Evolutionary conservation across 2,329 filamentous ascomycete species (phyloP).

Genomic region (Didymella glomerata): DNA sequence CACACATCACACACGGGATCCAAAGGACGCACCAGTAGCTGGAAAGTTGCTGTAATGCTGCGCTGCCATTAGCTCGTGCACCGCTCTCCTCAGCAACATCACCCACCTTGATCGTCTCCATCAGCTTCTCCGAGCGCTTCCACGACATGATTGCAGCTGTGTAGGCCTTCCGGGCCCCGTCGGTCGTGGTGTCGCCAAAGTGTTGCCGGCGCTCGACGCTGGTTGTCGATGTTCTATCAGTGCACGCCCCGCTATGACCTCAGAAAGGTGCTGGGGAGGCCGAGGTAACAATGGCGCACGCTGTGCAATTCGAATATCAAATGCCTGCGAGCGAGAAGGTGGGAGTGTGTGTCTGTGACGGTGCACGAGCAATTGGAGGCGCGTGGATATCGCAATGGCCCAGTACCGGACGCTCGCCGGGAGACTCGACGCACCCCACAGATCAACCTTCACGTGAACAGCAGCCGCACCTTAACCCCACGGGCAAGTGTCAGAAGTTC

Average conservation of each 20-base stretch:
- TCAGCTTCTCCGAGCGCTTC: conserved; percentile 88
- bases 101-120: conserved; percentile 84
- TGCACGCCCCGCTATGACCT: conserved; percentile 20
- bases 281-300: conserved; percentile 15
- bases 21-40: conserved; percentile 88
- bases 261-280: conserved; percentile 2
- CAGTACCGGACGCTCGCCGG: conserved; percentile 7
- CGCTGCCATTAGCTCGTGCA: conserved; percentile 33
- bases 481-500: conserved; percentile 1
- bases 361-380: conserved; percentile 19
- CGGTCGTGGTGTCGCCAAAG: conserved; percentile 44
- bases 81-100: conserved; percentile 10
- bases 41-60: conserved; percentile 93
- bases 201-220: conserved; percentile 22
- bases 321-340: conserved; percentile 5
- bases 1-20: conserved; percentile 61
- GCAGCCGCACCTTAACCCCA: conserved; percentile 7
- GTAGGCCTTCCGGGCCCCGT: conserved; percentile 47
- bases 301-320: conserved; percentile 2
- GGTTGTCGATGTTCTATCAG: conserved; percentile 8
- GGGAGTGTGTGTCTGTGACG: conserved; percentile 4
- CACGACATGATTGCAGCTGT: conserved; percentile 77
- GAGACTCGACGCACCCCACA: conserved; percentile 18
- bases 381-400: conserved; percentile 14
- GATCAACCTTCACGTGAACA: conserved; percentile 16